These are phyloP conservation scores for Adansonia rubrostipa DNA, from an alignment of 441 rosid species.

Conservation along the genomic window DNA sequence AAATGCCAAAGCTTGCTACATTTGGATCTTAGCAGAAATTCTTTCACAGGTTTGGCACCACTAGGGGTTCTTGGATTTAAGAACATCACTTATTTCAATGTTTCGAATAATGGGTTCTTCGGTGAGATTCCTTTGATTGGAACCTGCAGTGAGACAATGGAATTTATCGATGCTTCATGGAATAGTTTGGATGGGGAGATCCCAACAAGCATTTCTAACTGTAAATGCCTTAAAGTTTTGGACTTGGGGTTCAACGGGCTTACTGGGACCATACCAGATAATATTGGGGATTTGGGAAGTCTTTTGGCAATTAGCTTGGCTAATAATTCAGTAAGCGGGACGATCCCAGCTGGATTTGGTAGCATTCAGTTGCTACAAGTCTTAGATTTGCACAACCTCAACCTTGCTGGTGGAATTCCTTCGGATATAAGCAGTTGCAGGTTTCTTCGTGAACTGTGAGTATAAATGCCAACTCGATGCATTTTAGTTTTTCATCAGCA, in stretches of 20 bases:
- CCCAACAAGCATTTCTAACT: constrained; percentile 61
- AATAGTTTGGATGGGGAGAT: constrained; percentile 66
- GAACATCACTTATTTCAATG: constrained; percentile 67
- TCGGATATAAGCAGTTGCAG: constrained; percentile 65
- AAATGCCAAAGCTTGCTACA: constrained; percentile 60
- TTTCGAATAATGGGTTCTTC: constrained; percentile 67
- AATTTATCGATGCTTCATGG: constrained; percentile 74
- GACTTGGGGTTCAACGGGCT: constrained; percentile 78
- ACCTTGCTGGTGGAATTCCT: constrained; percentile 68
- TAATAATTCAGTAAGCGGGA: constrained; percentile 63
- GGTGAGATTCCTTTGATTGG: constrained; percentile 67
- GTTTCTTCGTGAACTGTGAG: constrained; percentile 84
- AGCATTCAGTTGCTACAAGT: constrained; percentile 67
- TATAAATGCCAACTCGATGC: constrained; percentile 34
- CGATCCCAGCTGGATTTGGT: constrained; percentile 62
- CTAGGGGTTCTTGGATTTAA: constrained; percentile 56
- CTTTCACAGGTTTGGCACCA: constrained; percentile 72
- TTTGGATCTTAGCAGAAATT: constrained; percentile 79
- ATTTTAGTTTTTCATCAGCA: constrained; percentile 25
- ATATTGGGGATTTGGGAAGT: constrained; percentile 49
- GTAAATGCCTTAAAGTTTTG: constrained; percentile 72
- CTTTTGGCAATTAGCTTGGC: constrained; percentile 77
- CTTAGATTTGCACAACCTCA: constrained; percentile 79
- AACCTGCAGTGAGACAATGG: constrained; percentile 61
- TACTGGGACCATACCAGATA: constrained; percentile 66